phyloP scores from a whole-genome alignment of 177 flowering plant genomes.

The Tripterygium wilfordii region DNA sequence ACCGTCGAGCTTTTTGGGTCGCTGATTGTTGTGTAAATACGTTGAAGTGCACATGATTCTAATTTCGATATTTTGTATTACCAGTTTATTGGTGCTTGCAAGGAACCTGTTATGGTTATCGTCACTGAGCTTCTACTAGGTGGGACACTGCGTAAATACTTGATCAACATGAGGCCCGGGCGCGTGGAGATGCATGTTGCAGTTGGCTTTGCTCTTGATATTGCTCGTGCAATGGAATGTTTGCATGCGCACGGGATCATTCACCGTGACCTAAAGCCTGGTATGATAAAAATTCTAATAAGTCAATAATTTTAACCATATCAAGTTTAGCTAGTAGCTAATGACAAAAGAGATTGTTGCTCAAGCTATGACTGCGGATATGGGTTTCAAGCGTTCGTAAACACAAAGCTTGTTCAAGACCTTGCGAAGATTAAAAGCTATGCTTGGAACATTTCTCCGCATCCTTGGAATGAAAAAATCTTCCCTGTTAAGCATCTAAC shows the following conservation, averaged over 20 bases:
- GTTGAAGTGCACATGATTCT: not conserved
- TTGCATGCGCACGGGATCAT: slow-evolving; percentile 87
- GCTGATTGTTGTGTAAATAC: not conserved
- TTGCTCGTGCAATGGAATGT: slow-evolving; percentile 88
- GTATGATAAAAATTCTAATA: slow-evolving; percentile 34
- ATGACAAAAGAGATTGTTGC: too few relatives aligned
- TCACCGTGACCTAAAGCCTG: slow-evolving; percentile 89
- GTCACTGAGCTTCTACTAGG: slow-evolving; percentile 80
- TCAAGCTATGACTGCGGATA: too few relatives aligned
- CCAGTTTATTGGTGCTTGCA: slow-evolving; percentile 83
- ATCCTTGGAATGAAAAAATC: too few relatives aligned
- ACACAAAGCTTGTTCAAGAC: too few relatives aligned
- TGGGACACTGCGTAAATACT: slow-evolving; percentile 68
- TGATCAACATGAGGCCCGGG: slow-evolving; percentile 55
- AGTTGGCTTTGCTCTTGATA: slow-evolving; percentile 75
- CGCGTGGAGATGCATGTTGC: slow-evolving; percentile 55
- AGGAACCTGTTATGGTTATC: slow-evolving; percentile 66
- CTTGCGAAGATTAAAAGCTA: too few relatives aligned
- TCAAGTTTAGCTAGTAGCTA: too few relatives aligned
- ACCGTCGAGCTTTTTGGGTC: not conserved
- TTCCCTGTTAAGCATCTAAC: too few relatives aligned
- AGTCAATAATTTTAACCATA: too few relatives aligned
- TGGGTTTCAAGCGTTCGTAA: too few relatives aligned
- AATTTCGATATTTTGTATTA: slow-evolving; percentile 6
- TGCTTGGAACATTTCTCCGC: too few relatives aligned